A percentile compares a stretch with the other conserved stretches of the same genome.
phyloP scores from a whole-genome alignment of 441 rosid genomes.

The Geranium incanum region DNA sequence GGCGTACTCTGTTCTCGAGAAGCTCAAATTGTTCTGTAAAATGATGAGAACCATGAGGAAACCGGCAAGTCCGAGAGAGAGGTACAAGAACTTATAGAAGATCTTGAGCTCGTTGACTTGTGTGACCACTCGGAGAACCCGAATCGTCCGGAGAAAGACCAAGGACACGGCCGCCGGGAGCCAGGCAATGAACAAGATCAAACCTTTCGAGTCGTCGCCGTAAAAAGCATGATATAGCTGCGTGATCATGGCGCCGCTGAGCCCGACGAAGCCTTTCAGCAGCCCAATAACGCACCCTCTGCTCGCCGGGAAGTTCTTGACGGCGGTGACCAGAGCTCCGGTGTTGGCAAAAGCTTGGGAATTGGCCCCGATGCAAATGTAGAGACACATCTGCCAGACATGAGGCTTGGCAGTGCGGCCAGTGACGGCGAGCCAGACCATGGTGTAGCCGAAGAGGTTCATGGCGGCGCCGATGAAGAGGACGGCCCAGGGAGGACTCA shows the following conservation, averaged over 20 bases:
- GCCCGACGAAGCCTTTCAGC: no score
- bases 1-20: slow-evolving; percentile 32
- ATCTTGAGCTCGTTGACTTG: slow-evolving; percentile 34
- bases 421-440: no score
- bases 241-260: no score
- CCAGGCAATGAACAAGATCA: slow-evolving; percentile 55
- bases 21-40: slow-evolving; percentile 32
- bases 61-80: slow-evolving; percentile 57
- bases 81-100: slow-evolving; percentile 43
- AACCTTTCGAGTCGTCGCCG: slow-evolving; percentile 6
- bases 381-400: no score
- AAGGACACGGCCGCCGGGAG: slow-evolving; percentile 59
- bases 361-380: no score
- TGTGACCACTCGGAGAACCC: slow-evolving; percentile 36
- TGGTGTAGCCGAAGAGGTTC: background rate
- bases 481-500: no score
- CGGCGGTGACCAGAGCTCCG: no score
- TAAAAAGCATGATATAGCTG: no score
- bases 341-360: no score
- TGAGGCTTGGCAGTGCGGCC: no score
- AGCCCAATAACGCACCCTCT: no score
- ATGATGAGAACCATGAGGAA: slow-evolving; percentile 51
- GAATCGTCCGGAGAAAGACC: slow-evolving; percentile 40
- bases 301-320: slow-evolving; percentile 67
- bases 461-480: no score